Conservation (phyloP, 2,329 filamentous ascomycete genomes). For the Fusarium tupiense region DNA sequence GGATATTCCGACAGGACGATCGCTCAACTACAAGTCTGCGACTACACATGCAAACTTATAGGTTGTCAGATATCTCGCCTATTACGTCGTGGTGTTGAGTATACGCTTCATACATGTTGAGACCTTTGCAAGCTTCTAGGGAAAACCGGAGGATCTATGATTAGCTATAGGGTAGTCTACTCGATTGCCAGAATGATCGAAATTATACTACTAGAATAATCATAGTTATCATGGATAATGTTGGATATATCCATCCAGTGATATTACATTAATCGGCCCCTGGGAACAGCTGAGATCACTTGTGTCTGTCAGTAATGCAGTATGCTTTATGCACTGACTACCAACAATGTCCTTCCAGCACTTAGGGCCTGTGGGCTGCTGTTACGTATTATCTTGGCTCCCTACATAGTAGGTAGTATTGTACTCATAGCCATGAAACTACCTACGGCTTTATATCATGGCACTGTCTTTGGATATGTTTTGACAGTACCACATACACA, state of each 20-base stretch:
- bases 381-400: not conserved
- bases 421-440: not conserved
- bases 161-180: not conserved
- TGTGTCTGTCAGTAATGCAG: not conserved
- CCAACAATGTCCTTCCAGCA: not conserved
- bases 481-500: not conserved
- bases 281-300: not conserved
- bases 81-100: not conserved
- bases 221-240: not conserved
- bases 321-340: not conserved
- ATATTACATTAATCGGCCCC: too few relatives aligned
- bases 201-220: not conserved
- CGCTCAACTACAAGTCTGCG: not conserved
- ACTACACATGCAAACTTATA: not conserved
- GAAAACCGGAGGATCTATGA: not conserved
- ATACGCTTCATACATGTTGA: not conserved
- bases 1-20: not conserved
- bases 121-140: not conserved
- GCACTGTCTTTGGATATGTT: not conserved
- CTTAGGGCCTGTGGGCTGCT: not conserved
- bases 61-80: not conserved
- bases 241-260: not conserved
- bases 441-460: not conserved
- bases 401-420: not conserved
- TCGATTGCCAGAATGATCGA: not conserved